phyloP scores from a whole-genome alignment of 1,139 yeast genomes.

The Candida albicans region DNA sequence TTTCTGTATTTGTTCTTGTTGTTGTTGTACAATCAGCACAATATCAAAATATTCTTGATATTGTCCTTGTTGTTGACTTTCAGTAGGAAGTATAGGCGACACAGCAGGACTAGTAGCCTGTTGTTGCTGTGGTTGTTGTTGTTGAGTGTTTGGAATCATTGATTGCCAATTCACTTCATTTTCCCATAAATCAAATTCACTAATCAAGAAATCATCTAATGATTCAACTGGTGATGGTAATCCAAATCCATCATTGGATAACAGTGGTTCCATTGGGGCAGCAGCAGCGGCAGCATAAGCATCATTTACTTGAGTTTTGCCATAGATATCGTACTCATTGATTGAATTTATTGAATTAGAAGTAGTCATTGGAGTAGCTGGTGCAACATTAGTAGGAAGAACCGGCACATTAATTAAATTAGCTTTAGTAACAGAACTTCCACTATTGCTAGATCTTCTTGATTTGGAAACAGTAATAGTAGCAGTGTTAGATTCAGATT shows the following conservation, averaged over 20 bases:
- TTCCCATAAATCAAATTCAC: conserved; percentile 16
- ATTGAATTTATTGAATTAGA: conserved; percentile 4
- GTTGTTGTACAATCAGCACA: conserved; percentile 20
- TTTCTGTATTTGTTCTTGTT: conserved; percentile 25
- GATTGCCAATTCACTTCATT: conserved; percentile 4
- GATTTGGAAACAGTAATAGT: conserved; percentile 2
- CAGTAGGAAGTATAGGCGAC: neutral
- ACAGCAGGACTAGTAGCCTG: conserved; percentile 4
- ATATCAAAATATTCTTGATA: conserved; percentile 6
- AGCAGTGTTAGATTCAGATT: conserved; percentile 3
- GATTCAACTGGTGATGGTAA: conserved; percentile 17
- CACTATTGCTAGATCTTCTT: conserved; percentile 2
- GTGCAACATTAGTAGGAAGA: neutral
- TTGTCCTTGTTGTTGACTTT: conserved; percentile 5
- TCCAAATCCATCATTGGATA: neutral
- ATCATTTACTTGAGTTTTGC: conserved; percentile 2
- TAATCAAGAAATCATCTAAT: conserved; percentile 10
- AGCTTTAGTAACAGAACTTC: neutral
- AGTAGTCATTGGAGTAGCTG: conserved; percentile 10
- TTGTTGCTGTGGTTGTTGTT: conserved; percentile 7
- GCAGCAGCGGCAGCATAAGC: conserved; percentile 8
- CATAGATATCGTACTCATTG: neutral
- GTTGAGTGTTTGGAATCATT: neutral
- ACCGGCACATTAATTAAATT: neutral
- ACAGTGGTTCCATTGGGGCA: neutral